phyloP scores from a whole-genome alignment of 1,284 basidiomycete species.

The Takashimella tepidaria region DNA sequence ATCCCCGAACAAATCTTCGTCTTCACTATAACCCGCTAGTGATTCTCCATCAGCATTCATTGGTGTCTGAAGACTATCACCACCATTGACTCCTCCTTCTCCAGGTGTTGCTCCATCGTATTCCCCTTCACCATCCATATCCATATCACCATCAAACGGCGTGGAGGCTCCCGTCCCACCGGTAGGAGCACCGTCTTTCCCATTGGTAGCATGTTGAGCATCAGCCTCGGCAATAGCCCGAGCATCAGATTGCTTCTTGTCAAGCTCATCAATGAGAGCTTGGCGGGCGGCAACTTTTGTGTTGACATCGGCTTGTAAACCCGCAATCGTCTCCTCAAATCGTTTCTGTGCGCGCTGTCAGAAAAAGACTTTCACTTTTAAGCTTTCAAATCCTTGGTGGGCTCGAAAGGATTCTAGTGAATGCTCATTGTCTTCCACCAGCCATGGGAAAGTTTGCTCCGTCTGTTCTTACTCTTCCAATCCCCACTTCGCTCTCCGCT shows the following conservation, averaged over 20 bases:
- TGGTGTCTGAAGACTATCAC: neutral
- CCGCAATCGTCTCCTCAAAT: conserved; percentile 86
- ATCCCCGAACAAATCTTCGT: conserved; percentile 36
- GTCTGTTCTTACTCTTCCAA: too few relatives aligned
- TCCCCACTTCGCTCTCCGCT: neutral
- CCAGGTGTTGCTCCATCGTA: conserved; percentile 25
- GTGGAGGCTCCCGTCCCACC: neutral
- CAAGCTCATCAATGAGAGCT: conserved; percentile 49
- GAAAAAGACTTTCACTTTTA: neutral
- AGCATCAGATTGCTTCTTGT: conserved; percentile 13
- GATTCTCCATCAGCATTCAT: conserved; percentile 4
- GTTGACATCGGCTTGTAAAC: conserved; percentile 77
- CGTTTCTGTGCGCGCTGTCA: conserved; percentile 60
- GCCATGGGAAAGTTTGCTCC: too few relatives aligned
- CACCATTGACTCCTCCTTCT: neutral
- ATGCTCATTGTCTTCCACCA: too few relatives aligned
- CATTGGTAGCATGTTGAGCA: neutral
- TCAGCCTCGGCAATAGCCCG: conserved; percentile 9
- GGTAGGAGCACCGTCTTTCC: conserved; percentile 1
- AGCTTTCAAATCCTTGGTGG: too few relatives aligned
- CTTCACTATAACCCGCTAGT: conserved; percentile 9
- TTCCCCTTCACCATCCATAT: conserved; percentile 41
- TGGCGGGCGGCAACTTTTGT: conserved; percentile 64
- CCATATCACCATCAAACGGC: conserved; percentile 9
- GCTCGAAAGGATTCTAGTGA: too few relatives aligned